Evolutionary conservation across 1,139 yeast species (phyloP).

Genomic region (Taphrina pruni): DNA sequence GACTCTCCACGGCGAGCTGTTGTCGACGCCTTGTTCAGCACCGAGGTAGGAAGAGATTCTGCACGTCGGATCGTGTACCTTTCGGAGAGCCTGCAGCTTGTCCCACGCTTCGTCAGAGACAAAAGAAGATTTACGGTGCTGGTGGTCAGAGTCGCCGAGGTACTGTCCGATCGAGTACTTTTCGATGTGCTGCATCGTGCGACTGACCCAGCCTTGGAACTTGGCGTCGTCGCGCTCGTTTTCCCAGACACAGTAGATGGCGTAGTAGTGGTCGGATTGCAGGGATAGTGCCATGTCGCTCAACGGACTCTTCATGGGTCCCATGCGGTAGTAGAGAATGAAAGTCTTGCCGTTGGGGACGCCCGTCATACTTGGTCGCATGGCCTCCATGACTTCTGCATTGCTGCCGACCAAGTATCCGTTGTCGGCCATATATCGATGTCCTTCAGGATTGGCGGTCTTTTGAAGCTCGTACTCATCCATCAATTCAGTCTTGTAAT

Average conservation of each 20-base stretch:
- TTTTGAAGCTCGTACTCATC: conserved; percentile 9
- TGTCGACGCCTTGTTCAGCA: background rate
- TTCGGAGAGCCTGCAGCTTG: background rate
- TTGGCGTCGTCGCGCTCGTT: background rate
- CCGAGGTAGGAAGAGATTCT: conserved; percentile 2
- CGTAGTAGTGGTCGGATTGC: conserved; percentile 15
- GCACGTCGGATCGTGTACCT: background rate
- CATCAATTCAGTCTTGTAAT: conserved; percentile 4
- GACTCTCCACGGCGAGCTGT: conserved; percentile 4
- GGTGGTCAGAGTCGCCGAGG: conserved; percentile 12
- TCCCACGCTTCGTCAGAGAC: conserved; percentile 1
- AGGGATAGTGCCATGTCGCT: conserved; percentile 7
- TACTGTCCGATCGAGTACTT: conserved; percentile 1
- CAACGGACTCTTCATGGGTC: background rate
- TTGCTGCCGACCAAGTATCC: background rate
- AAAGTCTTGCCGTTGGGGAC: conserved; percentile 8
- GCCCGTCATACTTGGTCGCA: conserved; percentile 2
- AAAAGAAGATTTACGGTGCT: conserved; percentile 1
- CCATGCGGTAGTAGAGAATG: conserved; percentile 9
- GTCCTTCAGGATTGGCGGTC: background rate
- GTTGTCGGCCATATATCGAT: conserved; percentile 8
- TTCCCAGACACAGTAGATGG: conserved; percentile 2
- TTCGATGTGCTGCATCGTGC: background rate
- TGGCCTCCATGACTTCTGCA: background rate
- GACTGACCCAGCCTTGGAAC: conserved; percentile 4